Base-by-base conservation (phyloP, 306 rosid genomes). In the Begonia peltatifolia region DNA sequence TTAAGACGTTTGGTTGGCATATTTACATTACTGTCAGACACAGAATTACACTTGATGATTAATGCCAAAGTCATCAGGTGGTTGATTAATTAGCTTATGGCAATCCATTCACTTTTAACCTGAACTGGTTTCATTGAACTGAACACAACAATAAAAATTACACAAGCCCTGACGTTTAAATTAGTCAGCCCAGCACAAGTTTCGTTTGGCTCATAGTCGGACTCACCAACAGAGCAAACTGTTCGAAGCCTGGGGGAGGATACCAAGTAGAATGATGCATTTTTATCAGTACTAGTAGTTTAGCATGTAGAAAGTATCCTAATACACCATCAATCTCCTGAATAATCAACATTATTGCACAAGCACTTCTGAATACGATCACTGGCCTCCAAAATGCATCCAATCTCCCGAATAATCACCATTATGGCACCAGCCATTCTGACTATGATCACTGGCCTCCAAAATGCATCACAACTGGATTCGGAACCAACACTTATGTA, bases 261-360 rank as follows among this genome's bases (percentile, higher is more conserved):
- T 60, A 57, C 95, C 97, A 90, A 11, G 88, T 80, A 25, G 92
- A 83, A 61, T 60, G 62, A 42, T 65, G 65, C 50, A 88, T 71
- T 67, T 62, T 83, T n/a, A 53, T 65, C 83, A 80, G 62, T 80
- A 83, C 63, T 76, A 90, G 76, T 90, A 80, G 53, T 59, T 78
- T 73, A 83, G 80, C 77, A 18, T 46, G 60, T 83, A 90, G 64
- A 66, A 74, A 46, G 84, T 60, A 76, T 83, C 94, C 95, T 95
- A 79, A 61, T 25, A 62, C 55, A 69, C 84, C 69, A 56, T 65
- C 95, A 83, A 23, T 86, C 82, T 52, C 84, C 87, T 50, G 58
- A 58, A 23, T 62, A 80, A 41, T 58, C 58, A 16, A 14, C 50
- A 62, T 61, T 20, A 59, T 55, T 66, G 67, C 72, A 64, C 10